A percentile compares a stretch with the other conserved stretches of the same genome.
Conservation (phyloP, 768 basidiomycete genomes). For the Kockovaella imperatae region DNA sequence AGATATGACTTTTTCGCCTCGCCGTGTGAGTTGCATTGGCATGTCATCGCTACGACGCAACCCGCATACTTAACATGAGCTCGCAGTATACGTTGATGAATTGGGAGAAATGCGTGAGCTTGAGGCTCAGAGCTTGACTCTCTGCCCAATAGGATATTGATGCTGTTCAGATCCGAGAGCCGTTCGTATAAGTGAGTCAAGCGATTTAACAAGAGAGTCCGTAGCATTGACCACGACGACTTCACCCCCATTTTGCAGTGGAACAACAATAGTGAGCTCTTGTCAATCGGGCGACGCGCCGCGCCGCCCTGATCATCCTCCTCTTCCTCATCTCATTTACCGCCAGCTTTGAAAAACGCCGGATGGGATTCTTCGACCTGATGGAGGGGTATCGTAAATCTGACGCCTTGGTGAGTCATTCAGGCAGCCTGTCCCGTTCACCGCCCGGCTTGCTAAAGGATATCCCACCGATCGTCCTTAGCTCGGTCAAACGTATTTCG, state of each 20-base stretch:
- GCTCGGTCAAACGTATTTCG: slow-evolving; percentile 32
- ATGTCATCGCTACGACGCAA: neutral
- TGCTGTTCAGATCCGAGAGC: slow-evolving; percentile 30
- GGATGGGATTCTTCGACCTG: slow-evolving; percentile 44
- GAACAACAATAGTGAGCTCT: slow-evolving; percentile 43
- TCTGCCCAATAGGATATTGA: neutral
- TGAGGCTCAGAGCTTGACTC: neutral
- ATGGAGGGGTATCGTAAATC: slow-evolving; percentile 45
- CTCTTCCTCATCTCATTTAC: neutral
- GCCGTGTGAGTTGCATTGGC: slow-evolving; percentile 25
- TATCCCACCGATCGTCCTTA: neutral
- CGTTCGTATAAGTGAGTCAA: slow-evolving; percentile 32
- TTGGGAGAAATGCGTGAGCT: slow-evolving; percentile 39
- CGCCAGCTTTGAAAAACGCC: slow-evolving; percentile 39
- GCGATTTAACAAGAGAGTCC: neutral
- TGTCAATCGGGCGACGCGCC: neutral
- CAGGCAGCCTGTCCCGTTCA: neutral
- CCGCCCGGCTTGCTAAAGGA: neutral
- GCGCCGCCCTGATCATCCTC: neutral
- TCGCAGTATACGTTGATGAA: slow-evolving; percentile 43
- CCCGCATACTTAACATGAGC: neutral
- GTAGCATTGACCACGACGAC: neutral
- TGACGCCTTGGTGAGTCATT: slow-evolving; percentile 30
- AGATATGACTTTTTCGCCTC: slow-evolving; percentile 44
- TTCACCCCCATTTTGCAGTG: too few relatives aligned